Base-by-base conservation (phyloP, 2,329 filamentous ascomycete species). In the Coniochaeta sp. region DNA sequence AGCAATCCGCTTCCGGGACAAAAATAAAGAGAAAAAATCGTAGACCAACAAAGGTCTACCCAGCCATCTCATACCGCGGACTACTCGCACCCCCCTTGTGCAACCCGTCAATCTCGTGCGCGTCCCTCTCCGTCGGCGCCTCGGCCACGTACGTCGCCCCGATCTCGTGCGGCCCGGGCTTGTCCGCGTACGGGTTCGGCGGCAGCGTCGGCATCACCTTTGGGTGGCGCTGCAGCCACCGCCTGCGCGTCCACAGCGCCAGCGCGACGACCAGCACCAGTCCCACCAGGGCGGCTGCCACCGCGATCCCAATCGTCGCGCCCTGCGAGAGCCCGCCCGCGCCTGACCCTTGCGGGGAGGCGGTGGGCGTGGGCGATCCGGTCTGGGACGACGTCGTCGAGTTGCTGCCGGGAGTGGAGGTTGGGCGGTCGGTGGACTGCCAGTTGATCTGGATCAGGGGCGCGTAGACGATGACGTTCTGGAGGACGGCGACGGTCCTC, bases 371-470 rank as follows among this genome's bases (percentile, higher is more conserved):
- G 16, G 42, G 24, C 16, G 42, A 3, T 12, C 10, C 19, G 12
- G 42, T 47, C 10, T 40, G 38, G 17, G 42, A 26, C 19, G 19
- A 26, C 6, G 42, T 26, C 10, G 34, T 12, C 3, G 40, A 19
- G 7, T 2, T 6, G 40, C 40, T 19, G 10, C 17, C 40, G 22
- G 47, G 26, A 34, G 52, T 40, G 38, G 26, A 10, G 4, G 26
- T n/a, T 5, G n/a, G 24, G 22, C 19, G 42, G 57, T 59, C 57
- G 28, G 57, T 38, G 17, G 24, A 34, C n/a, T 59, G 58, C 44
- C 44, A 54, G 30, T 59, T 54, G 26, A 59, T 30, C 32, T 59
- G 58, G 47, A 54, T 36, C 24, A 59, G 44, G 17, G 58, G 58
- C 4, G 58, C 58, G 32, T 30, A 30, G 24, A 50, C 38, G 26